These are phyloP conservation scores for Fusarium sp. DNA, from an alignment of 2,329 filamentous ascomycete genomes.

Conservation along the genomic window DNA sequence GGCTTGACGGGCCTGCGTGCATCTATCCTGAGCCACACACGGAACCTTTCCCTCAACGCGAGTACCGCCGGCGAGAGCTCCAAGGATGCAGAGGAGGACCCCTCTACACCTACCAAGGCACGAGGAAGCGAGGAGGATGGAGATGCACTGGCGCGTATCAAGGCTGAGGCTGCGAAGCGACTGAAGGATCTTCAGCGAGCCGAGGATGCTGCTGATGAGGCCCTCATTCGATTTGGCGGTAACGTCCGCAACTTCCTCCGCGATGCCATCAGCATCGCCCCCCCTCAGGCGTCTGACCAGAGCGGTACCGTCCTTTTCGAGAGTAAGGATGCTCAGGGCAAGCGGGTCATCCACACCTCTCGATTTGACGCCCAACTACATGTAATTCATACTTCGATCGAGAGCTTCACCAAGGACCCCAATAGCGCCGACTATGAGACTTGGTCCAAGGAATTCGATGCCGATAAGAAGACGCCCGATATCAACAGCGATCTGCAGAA, in stretches of 20 bases:
- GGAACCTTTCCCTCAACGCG: constrained; percentile 74
- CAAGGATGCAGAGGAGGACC: constrained; percentile 49
- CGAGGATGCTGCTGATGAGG: constrained; percentile 96
- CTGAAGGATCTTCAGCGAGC: constrained; percentile 90
- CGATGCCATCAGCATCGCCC: constrained; percentile 89
- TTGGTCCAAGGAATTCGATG: constrained; percentile 81
- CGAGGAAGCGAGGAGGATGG: constrained; percentile 58
- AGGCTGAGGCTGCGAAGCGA: constrained; percentile 80
- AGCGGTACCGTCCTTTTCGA: constrained; percentile 84
- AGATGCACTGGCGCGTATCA: constrained; percentile 80
- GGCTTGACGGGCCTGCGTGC: constrained; percentile 78
- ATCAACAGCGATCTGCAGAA: constrained; percentile 86
- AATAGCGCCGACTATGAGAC: constrained; percentile 76
- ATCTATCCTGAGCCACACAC: constrained; percentile 77
- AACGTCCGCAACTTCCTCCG: constrained; percentile 90
- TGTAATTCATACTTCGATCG: constrained; percentile 86
- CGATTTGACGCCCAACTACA: constrained; percentile 96
- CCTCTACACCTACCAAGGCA: constrained; percentile 59
- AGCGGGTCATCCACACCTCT: constrained; percentile 93
- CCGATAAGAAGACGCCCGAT: constrained; percentile 84
- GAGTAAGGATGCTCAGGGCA: constrained; percentile 89
- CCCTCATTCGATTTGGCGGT: constrained; percentile 88
- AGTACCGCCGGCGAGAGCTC: constrained; percentile 45
- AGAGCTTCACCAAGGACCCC: constrained; percentile 87
- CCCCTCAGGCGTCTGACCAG: constrained; percentile 68